These are phyloP conservation scores for Boletus bicolor DNA, from an alignment of 768 basidiomycete genomes.

Conservation along the genomic window DNA sequence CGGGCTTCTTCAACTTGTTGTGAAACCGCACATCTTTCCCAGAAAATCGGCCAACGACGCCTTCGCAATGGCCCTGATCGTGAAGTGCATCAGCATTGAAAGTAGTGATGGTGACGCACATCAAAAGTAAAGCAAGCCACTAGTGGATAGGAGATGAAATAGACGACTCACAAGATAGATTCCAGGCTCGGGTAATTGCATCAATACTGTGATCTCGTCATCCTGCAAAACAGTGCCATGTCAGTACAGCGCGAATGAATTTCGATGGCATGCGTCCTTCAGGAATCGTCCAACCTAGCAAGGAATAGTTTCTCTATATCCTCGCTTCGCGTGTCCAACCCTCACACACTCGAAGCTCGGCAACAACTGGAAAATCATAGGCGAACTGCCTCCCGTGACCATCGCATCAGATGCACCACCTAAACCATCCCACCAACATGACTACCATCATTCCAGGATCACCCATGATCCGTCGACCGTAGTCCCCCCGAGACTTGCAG, in stretches of 20 bases:
- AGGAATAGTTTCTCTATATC: neutral
- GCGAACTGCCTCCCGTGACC: too few species aligned
- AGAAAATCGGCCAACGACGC: slow-evolving; percentile 75
- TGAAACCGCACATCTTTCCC: slow-evolving; percentile 65
- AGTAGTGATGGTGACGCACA: neutral
- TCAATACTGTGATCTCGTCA: slow-evolving; percentile 75
- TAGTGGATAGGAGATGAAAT: too few species aligned
- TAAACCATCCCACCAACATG: neutral
- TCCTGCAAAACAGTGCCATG: slow-evolving; percentile 43
- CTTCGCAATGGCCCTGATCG: slow-evolving; percentile 78
- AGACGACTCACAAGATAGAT: slow-evolving; percentile 60
- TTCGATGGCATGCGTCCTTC: neutral
- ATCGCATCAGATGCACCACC: neutral
- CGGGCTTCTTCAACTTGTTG: slow-evolving; percentile 71
- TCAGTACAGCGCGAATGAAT: slow-evolving; percentile 7
- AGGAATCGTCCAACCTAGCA: neutral
- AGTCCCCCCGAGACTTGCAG: neutral
- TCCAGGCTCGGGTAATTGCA: slow-evolving; percentile 60
- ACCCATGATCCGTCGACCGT: neutral
- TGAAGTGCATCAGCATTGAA: neutral
- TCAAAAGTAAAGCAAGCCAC: neutral
- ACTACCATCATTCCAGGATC: neutral
- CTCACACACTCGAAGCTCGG: neutral
- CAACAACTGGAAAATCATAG: neutral
- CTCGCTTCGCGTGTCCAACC: neutral